A percentile compares a stretch with the other conserved stretches of the same genome.
Evolutionary conservation across 441 rosid genomes (phyloP).

Genomic region (Pelargonium australe): DNA sequence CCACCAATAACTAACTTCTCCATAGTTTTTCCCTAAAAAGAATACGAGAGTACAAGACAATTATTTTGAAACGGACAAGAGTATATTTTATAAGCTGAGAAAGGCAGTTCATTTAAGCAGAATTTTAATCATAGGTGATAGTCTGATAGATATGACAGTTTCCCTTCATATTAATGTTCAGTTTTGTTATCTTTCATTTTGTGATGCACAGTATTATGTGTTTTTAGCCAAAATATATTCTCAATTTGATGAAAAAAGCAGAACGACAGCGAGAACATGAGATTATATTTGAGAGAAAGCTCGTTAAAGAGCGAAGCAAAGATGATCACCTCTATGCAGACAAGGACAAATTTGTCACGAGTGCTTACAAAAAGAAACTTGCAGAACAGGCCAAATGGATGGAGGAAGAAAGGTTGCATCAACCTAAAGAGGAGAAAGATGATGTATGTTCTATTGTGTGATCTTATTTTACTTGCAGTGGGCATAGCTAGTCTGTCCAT

Average conservation of each 20-base stretch:
- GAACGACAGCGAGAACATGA: conserved; percentile 69
- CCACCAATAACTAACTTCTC: no score
- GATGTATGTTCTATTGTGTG: conserved; percentile 48
- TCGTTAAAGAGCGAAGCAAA: conserved; percentile 68
- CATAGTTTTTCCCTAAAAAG: no score
- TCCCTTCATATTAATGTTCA: no score
- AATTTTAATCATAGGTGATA: no score
- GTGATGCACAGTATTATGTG: no score
- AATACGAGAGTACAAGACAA: no score
- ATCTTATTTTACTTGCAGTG: conserved; percentile 1
- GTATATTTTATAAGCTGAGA: no score
- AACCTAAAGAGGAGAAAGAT: conserved; percentile 71
- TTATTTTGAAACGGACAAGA: no score
- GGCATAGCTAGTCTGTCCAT: background rate
- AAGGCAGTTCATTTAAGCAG: no score
- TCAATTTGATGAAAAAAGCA: conserved; percentile 55
- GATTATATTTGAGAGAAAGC: conserved; percentile 64
- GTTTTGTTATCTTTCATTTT: no score
- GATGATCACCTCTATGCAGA: conserved; percentile 80
- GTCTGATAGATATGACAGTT: no score
- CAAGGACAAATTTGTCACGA: conserved; percentile 74
- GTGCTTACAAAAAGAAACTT: conserved; percentile 73
- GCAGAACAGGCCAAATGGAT: conserved; percentile 79
- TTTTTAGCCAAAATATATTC: conserved; percentile 60
- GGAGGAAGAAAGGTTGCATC: conserved; percentile 61